A percentile compares a stretch with the other conserved stretches of the same genome.
Evolutionary conservation across 2,329 filamentous ascomycete genomes (phyloP).

Genomic region (Cladosporium sp.): DNA sequence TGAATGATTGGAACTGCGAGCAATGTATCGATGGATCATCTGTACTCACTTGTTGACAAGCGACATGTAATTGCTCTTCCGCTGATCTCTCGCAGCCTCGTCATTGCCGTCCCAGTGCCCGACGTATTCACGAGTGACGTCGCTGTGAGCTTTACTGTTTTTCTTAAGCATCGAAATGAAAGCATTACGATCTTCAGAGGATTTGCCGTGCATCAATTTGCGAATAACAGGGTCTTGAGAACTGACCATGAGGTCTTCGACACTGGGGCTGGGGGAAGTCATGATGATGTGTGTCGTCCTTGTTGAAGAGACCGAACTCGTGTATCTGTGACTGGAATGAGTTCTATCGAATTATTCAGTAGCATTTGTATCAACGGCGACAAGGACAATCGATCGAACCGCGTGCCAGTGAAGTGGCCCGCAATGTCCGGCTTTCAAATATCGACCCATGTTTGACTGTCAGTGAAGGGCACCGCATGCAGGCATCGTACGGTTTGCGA

Average conservation of each 20-base stretch:
- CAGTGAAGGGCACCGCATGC: too few relatives aligned
- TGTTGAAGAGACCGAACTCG: not conserved
- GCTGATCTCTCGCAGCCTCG: constrained; percentile 73
- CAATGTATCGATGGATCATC: not conserved
- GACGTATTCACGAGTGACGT: constrained; percentile 68
- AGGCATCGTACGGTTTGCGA: too few relatives aligned
- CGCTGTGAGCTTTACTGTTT: constrained; percentile 81
- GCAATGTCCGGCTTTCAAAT: too few relatives aligned
- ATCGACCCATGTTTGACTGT: too few relatives aligned
- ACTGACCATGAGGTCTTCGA: not conserved
- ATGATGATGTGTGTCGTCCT: not conserved
- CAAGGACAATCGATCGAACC: too few relatives aligned
- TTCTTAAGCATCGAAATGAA: constrained; percentile 75
- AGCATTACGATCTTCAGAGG: constrained; percentile 54
- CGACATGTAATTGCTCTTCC: constrained; percentile 53
- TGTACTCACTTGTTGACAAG: constrained; percentile 4
- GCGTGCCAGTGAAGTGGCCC: too few relatives aligned
- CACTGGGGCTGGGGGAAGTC: not conserved
- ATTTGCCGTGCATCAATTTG: constrained; percentile 64
- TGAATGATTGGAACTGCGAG: not conserved
- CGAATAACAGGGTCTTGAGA: constrained; percentile 11
- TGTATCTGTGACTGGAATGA: not conserved
- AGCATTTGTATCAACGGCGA: too few relatives aligned
- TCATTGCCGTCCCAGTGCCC: constrained; percentile 70
- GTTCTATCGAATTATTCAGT: too few relatives aligned